Evolutionary conservation across 1,284 basidiomycete species (phyloP).

Genomic region (Ceratobasidium sp.): DNA sequence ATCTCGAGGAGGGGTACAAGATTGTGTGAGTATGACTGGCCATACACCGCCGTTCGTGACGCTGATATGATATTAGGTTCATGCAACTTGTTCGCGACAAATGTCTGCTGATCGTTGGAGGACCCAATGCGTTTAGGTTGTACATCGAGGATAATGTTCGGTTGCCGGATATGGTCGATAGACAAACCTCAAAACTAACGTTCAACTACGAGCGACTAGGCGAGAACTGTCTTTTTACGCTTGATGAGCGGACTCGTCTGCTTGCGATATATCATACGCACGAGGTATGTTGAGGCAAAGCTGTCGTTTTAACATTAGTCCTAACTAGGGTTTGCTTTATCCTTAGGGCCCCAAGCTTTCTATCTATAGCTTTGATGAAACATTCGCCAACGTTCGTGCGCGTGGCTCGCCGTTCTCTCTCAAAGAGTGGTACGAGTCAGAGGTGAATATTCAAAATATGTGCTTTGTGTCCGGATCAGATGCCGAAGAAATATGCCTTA

Average conservation of each 20-base stretch:
- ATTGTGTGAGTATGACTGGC: neutral
- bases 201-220: slow-evolving; percentile 10
- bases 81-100: slow-evolving; percentile 7
- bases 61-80: neutral
- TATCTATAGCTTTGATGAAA: slow-evolving; percentile 22
- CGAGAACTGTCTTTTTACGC: slow-evolving; percentile 7
- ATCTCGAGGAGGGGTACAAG: neutral
- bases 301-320: neutral
- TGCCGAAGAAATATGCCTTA: slow-evolving; percentile 35
- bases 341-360: neutral
- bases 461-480: slow-evolving; percentile 36
- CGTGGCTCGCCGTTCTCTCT: slow-evolving; percentile 16
- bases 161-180: neutral
- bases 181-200: neutral
- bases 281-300: neutral
- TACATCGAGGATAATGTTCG: slow-evolving; percentile 20
- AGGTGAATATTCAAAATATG: slow-evolving; percentile 5
- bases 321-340: neutral
- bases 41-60: neutral
- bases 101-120: slow-evolving; percentile 8
- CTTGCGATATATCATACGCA: neutral
- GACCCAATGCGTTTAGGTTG: neutral
- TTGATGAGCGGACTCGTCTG: slow-evolving; percentile 21
- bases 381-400: neutral
- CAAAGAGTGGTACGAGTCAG: slow-evolving; percentile 15